phyloP scores from a whole-genome alignment of 2,329 filamentous ascomycete species.

The Leptosphaerulina australis region DNA sequence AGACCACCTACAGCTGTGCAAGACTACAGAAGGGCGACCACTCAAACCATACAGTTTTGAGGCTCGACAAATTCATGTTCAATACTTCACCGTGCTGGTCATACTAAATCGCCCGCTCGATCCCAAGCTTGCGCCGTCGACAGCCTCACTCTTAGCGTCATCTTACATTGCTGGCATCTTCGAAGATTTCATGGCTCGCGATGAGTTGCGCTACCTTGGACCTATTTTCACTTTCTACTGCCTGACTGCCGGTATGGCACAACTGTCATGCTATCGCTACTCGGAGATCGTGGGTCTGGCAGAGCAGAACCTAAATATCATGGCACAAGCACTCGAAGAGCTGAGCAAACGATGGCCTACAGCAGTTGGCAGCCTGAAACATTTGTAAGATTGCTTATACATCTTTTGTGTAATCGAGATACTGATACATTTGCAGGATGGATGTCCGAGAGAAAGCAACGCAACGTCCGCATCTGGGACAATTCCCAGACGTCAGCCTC shows the following conservation, averaged over 20 bases:
- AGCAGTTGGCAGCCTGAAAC: slow-evolving; percentile 40
- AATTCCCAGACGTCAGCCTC: slow-evolving; percentile 39
- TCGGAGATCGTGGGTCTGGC: slow-evolving; percentile 35
- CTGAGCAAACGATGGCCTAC: slow-evolving; percentile 41
- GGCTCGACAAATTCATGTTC: slow-evolving; percentile 46
- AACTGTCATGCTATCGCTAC: slow-evolving; percentile 50
- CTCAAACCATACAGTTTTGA: slow-evolving; percentile 44
- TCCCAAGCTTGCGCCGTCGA: slow-evolving; percentile 40
- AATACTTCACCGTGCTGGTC: slow-evolving; percentile 50
- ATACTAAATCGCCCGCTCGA: slow-evolving; percentile 48
- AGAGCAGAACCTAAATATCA: slow-evolving; percentile 38
- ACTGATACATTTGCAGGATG: slow-evolving; percentile 19
- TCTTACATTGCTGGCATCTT: slow-evolving; percentile 53
- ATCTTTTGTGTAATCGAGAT: too few relatives aligned
- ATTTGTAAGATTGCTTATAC: slow-evolving; percentile 21
- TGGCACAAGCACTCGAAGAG: slow-evolving; percentile 38
- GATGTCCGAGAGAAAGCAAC: slow-evolving; percentile 41
- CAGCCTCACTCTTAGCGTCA: slow-evolving; percentile 49
- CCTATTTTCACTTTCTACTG: slow-evolving; percentile 53
- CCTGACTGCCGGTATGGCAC: slow-evolving; percentile 48
- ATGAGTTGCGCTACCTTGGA: slow-evolving; percentile 50
- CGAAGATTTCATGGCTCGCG: slow-evolving; percentile 51
- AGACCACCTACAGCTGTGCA: slow-evolving; percentile 39
- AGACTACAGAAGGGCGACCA: slow-evolving; percentile 26
- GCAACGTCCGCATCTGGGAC: slow-evolving; percentile 33